Percentiles rank a stretch among this genome's conserved stretches.
Evolutionary conservation across 2,329 filamentous ascomycete genomes (phyloP).

Genomic region (Claviceps sorghi): DNA sequence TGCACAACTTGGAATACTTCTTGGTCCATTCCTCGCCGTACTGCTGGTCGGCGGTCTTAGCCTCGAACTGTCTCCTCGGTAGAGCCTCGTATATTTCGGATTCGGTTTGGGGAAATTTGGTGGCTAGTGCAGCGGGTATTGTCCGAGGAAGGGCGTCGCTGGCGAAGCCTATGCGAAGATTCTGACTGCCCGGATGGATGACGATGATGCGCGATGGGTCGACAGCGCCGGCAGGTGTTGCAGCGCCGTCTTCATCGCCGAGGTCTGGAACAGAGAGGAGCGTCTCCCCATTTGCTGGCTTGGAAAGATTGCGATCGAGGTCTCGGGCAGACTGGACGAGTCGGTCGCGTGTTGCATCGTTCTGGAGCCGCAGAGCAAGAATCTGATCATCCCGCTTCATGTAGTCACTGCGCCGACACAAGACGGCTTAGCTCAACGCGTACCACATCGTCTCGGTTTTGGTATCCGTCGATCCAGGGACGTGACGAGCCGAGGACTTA

Average conservation of each 20-base stretch:
- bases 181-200: conserved; percentile 90
- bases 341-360: conserved; percentile 70
- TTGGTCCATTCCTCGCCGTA: conserved; percentile 72
- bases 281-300: conserved; percentile 53
- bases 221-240: conserved; percentile 42
- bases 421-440: conserved; percentile 6
- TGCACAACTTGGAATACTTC: conserved; percentile 67
- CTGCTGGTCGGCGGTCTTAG: conserved; percentile 54
- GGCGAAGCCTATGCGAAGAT: conserved; percentile 85
- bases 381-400: conserved; percentile 97
- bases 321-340: conserved; percentile 81
- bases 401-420: conserved; percentile 53
- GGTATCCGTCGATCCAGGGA: neutral
- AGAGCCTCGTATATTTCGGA: conserved; percentile 69
- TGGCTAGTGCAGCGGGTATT: conserved; percentile 82
- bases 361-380: conserved; percentile 73
- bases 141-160: conserved; percentile 91
- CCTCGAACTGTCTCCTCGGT: conserved; percentile 54
- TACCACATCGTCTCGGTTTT: neutral
- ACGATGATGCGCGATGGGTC: conserved; percentile 86
- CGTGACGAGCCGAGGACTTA: conserved; percentile 25
- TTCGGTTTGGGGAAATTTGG: conserved; percentile 63
- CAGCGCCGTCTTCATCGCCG: conserved; percentile 40
- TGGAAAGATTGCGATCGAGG: conserved; percentile 69
- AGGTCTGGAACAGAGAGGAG: conserved; percentile 46